Percentiles rank a stretch among this genome's conserved stretches.
Conservation (phyloP, 2,329 filamentous ascomycete genomes). For the Emmonsiellopsis sp. region DNA sequence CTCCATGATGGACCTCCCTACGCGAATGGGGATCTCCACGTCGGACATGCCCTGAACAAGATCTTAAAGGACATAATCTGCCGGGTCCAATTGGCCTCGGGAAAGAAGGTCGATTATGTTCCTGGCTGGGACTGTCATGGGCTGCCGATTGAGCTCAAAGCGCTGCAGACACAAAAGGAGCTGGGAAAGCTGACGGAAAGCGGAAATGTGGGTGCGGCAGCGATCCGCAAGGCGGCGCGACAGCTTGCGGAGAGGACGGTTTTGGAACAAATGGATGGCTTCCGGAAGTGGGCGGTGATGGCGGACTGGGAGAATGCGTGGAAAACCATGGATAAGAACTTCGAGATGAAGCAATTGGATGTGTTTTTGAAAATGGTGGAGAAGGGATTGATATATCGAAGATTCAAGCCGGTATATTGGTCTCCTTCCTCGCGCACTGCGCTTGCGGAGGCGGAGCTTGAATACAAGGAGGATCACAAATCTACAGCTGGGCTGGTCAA, state of each 20-base stretch:
- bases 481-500: conserved; percentile 59
- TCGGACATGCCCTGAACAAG: conserved; percentile 94
- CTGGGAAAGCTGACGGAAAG: conserved; percentile 23
- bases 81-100: conserved; percentile 69
- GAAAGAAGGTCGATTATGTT: conserved; percentile 67
- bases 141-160: conserved; percentile 93
- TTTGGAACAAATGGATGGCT: conserved; percentile 50
- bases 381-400: conserved; percentile 52
- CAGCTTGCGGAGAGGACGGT: conserved; percentile 48
- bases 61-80: conserved; percentile 91
- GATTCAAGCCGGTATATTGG: conserved; percentile 58
- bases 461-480: conserved; percentile 54
- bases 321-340: conserved; percentile 54
- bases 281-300: conserved; percentile 54
- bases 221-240: conserved; percentile 46
- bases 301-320: conserved; percentile 56
- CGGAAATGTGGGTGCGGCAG: conserved; percentile 32
- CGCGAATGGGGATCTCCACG: conserved; percentile 83
- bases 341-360: conserved; percentile 51
- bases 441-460: conserved; percentile 55
- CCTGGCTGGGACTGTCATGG: conserved; percentile 99
- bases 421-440: conserved; percentile 57
- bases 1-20: conserved; percentile 96
- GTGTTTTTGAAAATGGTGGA: conserved; percentile 55
- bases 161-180: conserved; percentile 54